Percentiles rank a stretch among this genome's conserved stretches.
Conservation (phyloP, 257 asterid species). For the Scutellaria barbata region DNA sequence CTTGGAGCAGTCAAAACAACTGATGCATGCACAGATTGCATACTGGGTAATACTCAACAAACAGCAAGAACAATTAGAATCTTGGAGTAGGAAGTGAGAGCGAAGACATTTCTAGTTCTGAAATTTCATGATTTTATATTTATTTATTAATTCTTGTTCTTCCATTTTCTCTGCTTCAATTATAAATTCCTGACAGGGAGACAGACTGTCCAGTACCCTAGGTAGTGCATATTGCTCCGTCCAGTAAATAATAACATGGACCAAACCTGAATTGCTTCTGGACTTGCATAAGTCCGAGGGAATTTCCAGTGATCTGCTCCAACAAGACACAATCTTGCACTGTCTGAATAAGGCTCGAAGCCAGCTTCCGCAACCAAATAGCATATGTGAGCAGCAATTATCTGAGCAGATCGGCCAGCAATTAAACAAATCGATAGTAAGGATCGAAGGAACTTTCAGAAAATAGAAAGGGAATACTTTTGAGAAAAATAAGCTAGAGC, state of each 20-base stretch:
- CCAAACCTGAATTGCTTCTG: conserved; percentile 96
- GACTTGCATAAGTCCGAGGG: conserved; percentile 93
- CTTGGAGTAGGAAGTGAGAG: neutral
- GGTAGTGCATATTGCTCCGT: conserved; percentile 21
- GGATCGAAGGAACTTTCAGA: conserved; percentile 31
- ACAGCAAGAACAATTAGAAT: conserved; percentile 4
- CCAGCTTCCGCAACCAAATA: conserved; percentile 93
- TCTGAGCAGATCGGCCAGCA: conserved; percentile 49
- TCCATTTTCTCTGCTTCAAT: conserved; percentile 8
- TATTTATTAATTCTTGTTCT: neutral
- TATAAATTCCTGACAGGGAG: neutral
- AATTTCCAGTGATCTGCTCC: conserved; percentile 96
- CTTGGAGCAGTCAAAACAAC: conserved; percentile 25
- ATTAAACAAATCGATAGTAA: conserved; percentile 21
- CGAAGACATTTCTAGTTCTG: neutral
- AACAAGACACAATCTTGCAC: conserved; percentile 88
- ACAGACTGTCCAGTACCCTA: conserved; percentile 19
- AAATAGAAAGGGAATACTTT: neutral
- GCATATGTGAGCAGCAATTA: conserved; percentile 93
- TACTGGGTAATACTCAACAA: conserved; percentile 9
- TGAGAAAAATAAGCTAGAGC: conserved; percentile 37
- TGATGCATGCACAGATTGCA: conserved; percentile 9
- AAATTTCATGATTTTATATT: neutral
- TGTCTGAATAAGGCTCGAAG: conserved; percentile 87
- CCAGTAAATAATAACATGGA: conserved; percentile 30